These are phyloP conservation scores for Remersonia thermophila DNA, from an alignment of 2,329 filamentous ascomycete genomes.

Conservation along the genomic window DNA sequence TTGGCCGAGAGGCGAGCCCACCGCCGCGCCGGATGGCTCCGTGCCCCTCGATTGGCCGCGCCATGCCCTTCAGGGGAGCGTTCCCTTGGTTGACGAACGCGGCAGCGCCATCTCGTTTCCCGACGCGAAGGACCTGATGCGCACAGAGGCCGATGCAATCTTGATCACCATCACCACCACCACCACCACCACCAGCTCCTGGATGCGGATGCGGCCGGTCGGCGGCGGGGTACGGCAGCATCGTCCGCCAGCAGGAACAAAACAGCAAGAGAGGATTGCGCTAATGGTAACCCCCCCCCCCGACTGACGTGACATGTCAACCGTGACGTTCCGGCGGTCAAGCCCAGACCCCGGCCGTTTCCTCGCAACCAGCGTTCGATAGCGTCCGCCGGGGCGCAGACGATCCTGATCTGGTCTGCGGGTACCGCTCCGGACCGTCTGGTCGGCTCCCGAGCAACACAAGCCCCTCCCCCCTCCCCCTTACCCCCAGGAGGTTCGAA, in stretches of 20 bases:
- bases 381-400: constrained; percentile 3
- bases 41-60: background rate
- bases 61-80: background rate
- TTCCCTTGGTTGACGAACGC: background rate
- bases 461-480: background rate
- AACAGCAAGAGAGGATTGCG: too few species aligned
- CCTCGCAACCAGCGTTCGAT: constrained; percentile 1
- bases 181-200: background rate
- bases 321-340: constrained; percentile 6
- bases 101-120: background rate
- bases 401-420: constrained; percentile 5
- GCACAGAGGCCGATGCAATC: too few species aligned
- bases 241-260: too few species aligned
- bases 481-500: background rate
- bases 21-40: constrained; percentile 4
- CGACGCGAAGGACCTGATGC: too few species aligned
- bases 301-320: too few species aligned
- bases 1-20: background rate
- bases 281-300: too few species aligned
- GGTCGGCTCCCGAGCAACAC: constrained; percentile 1
- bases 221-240: too few species aligned
- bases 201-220: too few species aligned
- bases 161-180: background rate
- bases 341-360: background rate
- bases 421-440: constrained; percentile 5